Evolutionary conservation across 2,329 filamentous ascomycete species (phyloP), one percentile per base, ranked within the genome.

Genomic region (Daldinia eschscholtzii): DNA sequence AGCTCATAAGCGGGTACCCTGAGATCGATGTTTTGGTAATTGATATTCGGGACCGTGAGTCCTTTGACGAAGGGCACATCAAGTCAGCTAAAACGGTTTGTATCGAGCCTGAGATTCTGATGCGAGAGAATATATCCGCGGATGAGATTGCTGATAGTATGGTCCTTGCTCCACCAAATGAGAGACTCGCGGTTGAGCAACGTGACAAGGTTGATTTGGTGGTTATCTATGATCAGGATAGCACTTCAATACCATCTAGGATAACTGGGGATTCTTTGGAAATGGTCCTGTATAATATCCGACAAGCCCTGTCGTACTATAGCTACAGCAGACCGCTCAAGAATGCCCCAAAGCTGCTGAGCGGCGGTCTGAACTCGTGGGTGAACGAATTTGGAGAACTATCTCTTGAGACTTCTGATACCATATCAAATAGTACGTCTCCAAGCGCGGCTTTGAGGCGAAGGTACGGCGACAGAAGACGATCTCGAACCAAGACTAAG

Each of bases 21-120:
- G 72, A 86, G 76, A 67, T 93, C 81, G 81, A 89, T 81, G 85
- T 98, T 26, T 82, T 99, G 12, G 79, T 98, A 26, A 93, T 99
- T 71, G 96, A 99, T 79, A 89, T 98, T 46, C 90, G 96, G 42
- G 84, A 88, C 63, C 90, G 96, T 28, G 88, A 92, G 60, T 88
- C 92, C 7, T 99, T 93, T 76, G 93, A 98, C 73, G 86, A 91
- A 55, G 96, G 96, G 0, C 96, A 99, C 77, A 94, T 99, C 70
- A 92, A 92, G 83, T 90, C 92, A 5, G 90, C 90, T 63, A 91
- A 89, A 5, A 92, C 94, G 42, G 93, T 99, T 50, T 99, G 96
- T 79, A 88, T 99, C 67, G 96, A 99, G 75, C 93, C 94, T 2
- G 85, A 83, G 26, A 87, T 97, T 50, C 87, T 91, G 9, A 79